Base-by-base conservation (phyloP, 2,329 filamentous ascomycete species). In the Colletotrichum sp. region DNA sequence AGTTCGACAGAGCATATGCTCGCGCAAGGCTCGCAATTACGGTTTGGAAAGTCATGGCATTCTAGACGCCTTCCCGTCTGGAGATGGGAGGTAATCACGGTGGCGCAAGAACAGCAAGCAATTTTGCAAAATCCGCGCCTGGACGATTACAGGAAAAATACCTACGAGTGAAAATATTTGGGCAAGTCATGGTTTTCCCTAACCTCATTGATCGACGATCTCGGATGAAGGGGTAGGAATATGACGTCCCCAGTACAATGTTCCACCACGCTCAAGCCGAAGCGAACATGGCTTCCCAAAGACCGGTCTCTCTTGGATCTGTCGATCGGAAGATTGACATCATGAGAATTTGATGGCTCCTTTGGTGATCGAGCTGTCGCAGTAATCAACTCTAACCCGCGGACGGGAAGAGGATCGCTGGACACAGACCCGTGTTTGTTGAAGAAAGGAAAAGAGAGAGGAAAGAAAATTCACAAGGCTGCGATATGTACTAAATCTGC, bases 311-410 rank as follows among this genome's bases (percentile, higher is more conserved):
- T 98, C 93, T 98, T 85, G 95, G 93, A 97, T 93, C 95, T 97
- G 96, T 98, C 95, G 94, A 96, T 95, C 92, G 94, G 94, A 96
- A 89, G 87, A 95, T 94, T 93, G 90, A 94, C 93, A 96, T 92
- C 94, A 95, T 93, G 80, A 86, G 82, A 84, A 86, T 84, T 85
- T 86, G 91, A 93, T 95, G 94, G 93, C 93, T 96, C 94, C 94
- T 95, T 85, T 84, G 83, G 88, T 91, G 92, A 95, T 95, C 94
- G 95, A 96, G 92, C 93, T 96, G 95, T 92, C 90, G 83, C 92
- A 94, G 91, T 87, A 91, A 90, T 96, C 95, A 86, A 96, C 95
- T 87, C 93, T 91, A 89, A 91, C 88, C 88, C 88, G 88, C 84
- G 83, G 79, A 79, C 84, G 81, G 89, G 90, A 87, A 94, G 91